These are phyloP conservation scores for Trichoderma sp. DNA, from an alignment of 2,329 filamentous ascomycete genomes.

Conservation along the genomic window DNA sequence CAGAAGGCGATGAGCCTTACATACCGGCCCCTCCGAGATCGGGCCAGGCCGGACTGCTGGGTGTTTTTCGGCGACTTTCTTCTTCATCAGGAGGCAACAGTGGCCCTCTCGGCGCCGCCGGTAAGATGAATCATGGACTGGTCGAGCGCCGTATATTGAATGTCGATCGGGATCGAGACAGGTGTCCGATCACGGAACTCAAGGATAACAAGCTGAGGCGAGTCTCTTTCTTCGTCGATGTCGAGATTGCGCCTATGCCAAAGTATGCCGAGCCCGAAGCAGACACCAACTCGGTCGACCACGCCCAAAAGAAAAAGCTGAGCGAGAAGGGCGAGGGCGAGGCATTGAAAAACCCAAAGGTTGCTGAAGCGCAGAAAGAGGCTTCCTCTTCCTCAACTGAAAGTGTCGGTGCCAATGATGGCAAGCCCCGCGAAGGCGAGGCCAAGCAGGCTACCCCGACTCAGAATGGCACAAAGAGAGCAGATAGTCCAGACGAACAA, in stretches of 20 bases:
- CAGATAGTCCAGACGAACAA: constrained; percentile 24
- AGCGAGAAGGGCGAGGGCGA: constrained; percentile 71
- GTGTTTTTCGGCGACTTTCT: constrained; percentile 78
- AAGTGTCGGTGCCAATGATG: constrained; percentile 36
- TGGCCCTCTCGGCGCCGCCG: constrained; percentile 28
- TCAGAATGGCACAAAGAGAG: constrained; percentile 26
- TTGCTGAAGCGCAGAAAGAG: constrained; percentile 51
- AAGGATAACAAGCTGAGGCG: constrained; percentile 77
- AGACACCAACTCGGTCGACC: constrained; percentile 42
- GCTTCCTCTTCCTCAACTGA: constrained; percentile 34
- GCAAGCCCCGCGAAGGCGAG: constrained; percentile 39
- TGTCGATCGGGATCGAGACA: constrained; percentile 72
- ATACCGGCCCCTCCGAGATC: constrained; percentile 71
- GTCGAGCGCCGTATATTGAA: constrained; percentile 83
- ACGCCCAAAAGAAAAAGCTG: constrained; percentile 57
- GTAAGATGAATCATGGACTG: constrained; percentile 55
- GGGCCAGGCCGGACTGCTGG: constrained; percentile 69
- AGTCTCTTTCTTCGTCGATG: constrained; percentile 94
- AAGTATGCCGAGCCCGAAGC: constrained; percentile 65
- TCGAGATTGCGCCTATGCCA: constrained; percentile 89
- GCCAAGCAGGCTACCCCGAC: constrained; percentile 36
- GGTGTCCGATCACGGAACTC: constrained; percentile 76
- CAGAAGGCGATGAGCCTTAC: constrained; percentile 63
- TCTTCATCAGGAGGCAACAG: constrained; percentile 50
- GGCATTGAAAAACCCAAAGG: constrained; percentile 65